Evolutionary conservation across 2,329 filamentous ascomycete species (phyloP), one percentile per base, ranked within the genome.

Genomic region (Sporothrix brunneoviolacea): DNA sequence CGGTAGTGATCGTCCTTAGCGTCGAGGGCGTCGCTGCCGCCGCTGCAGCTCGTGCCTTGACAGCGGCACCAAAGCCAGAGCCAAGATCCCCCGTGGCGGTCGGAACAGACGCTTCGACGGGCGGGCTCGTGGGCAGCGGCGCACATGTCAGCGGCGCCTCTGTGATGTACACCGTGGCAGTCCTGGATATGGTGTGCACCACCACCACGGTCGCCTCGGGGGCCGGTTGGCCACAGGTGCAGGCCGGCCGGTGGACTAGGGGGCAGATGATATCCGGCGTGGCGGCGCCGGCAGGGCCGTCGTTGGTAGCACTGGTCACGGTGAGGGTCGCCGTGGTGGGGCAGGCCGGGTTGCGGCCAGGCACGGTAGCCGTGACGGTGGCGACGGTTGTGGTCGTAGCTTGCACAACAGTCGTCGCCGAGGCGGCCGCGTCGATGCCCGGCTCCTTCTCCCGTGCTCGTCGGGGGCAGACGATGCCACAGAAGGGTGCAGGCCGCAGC

Each of bases 171-270:
- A 56, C 72, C 1, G 71, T 72, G 41, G 64, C 73, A 15, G 70
- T 67, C 16, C 68, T 65, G 2, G 63, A 63, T 0, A 70, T 68
- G 1, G 70, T 70, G 10, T 72, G 72, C 59, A 71, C 69, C 57
- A 62, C 65, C 8, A 59, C 68, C 4, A 58, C 67, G 1, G 64
- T 63, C 4, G 63, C 16, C 8, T n/a, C n/a, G n/a, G n/a, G n/a
- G n/a, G 32, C 61, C 5, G 64, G 63, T 3, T 12, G 36, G 5
- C n/a, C 35, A 10, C 41, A 48, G 13, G 18, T n/a, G 13, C 45
- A 48, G 21, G 22, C 21, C 2, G 28, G 19, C 9, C 9, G 19
- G 8, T 10, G 13, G 13, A 15, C 22, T 3, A 27, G 19, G 8
- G 38, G 38, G 46, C 46, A 49, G 10, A 33, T 10, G 3, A 10